Base-by-base conservation (phyloP, 2,329 filamentous ascomycete genomes). In the Seiridium cupressi region DNA sequence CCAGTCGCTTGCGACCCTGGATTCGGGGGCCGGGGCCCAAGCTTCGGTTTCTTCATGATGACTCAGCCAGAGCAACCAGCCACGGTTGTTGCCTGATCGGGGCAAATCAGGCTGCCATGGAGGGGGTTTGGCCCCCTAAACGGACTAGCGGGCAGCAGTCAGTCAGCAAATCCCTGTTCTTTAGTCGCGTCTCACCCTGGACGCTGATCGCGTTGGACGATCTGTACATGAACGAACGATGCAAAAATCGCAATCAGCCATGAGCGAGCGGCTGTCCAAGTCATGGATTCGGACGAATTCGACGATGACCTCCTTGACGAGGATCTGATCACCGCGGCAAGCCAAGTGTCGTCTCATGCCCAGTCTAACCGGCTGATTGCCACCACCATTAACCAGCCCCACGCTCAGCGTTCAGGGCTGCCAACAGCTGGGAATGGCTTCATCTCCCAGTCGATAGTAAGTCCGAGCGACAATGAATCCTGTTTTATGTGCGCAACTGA, bases 261-360 rank as follows among this genome's bases (percentile, higher is more conserved):
- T 58, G 55, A 42, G 2, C 40, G 31, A 4, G 9, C 32, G 32
- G 18, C 13, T 7, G 44, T 11, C 31, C 31, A 5, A 38, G 66
- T 51, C 51, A 84, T 84, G 83, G 80, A 84, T 61, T 80, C 76
- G 61, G 85, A 89, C 64, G 85, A 88, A 51, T 89, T 86, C 68
- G 86, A 86, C 61, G 86, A 86, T 62, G 82, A 84, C 63, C 81
- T 89, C 57, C 81, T 84, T 57, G 88, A 91, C 62, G 88, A 89
- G 67, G 88, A 89, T 64, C 76, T 91, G 61, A 78, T 90, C 49
- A 76, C 82, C 42, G 87, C 82, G 5, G 79, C 87, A 31, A 86
- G 83, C 44, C 82, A 87, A 63, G 73, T 74, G 18, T 64, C 66
- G 26, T 60, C 4, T 74, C 73, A 64, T 71, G 60, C 51, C 62